Percentiles rank a stretch among this genome's conserved stretches.
Conservation (phyloP, 139 green algal genomes). For the Volvox africanus region DNA sequence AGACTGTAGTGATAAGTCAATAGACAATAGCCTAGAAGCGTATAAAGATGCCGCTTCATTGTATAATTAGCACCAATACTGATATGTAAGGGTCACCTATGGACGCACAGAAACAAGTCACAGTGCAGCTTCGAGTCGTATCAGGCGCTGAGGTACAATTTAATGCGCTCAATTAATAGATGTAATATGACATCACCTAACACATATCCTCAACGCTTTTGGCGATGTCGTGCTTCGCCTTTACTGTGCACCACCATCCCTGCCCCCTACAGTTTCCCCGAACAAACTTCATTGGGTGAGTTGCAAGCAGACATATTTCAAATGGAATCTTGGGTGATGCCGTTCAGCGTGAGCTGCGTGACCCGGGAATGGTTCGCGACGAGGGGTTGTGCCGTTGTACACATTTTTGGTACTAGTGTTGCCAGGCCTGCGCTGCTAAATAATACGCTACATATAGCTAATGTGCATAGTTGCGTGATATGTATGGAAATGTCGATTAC, state of each 20-base stretch:
- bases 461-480: background rate
- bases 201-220: background rate
- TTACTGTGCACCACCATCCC: too few species aligned
- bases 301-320: background rate
- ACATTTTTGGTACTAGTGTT: background rate
- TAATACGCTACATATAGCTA: background rate
- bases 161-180: background rate
- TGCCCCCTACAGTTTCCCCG: background rate
- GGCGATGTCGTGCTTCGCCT: background rate
- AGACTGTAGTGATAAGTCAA: too few species aligned
- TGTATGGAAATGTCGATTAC: background rate
- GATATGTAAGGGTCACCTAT: background rate
- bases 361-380: too few species aligned
- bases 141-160: background rate
- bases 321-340: background rate
- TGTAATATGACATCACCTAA: background rate
- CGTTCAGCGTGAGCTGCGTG: background rate
- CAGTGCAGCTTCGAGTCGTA: constrained; percentile 20
- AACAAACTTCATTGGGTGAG: constrained; percentile 9
- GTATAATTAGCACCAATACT: background rate
- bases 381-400: background rate
- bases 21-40: too few species aligned
- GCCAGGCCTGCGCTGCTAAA: background rate
- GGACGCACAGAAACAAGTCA: background rate
- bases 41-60: too few species aligned